Percentiles rank a stretch among this genome's conserved stretches.
These are phyloP conservation scores for Suhomyces ambrosiae DNA, from an alignment of 1,139 yeast genomes.

Conservation along the genomic window DNA sequence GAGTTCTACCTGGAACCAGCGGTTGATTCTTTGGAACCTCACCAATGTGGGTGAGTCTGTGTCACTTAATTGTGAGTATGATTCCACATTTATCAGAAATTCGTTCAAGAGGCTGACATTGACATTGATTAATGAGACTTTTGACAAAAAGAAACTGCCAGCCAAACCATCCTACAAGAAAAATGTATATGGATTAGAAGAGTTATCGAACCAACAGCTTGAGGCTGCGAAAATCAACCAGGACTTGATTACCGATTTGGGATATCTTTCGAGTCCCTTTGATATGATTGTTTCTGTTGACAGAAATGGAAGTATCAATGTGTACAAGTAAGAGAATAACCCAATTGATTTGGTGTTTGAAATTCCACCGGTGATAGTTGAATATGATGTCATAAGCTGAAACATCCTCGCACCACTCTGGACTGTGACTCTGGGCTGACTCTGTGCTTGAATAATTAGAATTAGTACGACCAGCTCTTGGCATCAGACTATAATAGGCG, in stretches of 20 bases:
- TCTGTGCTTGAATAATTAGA: no score
- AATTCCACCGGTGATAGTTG: no score
- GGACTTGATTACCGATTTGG: conserved; percentile 55
- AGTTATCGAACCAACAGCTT: conserved; percentile 12
- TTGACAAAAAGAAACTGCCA: conserved; percentile 7
- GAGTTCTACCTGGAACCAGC: conserved; percentile 31
- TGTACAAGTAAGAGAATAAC: conserved; percentile 52
- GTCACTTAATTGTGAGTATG: conserved; percentile 18
- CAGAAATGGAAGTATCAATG: conserved; percentile 60
- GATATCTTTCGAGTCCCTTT: conserved; percentile 50
- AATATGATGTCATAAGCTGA: neutral
- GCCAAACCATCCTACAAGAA: conserved; percentile 10
- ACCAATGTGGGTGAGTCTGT: conserved; percentile 28
- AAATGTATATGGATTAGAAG: conserved; percentile 10
- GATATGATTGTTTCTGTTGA: conserved; percentile 67
- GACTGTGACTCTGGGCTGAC: no score
- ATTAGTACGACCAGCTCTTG: no score
- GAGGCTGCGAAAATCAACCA: conserved; percentile 30
- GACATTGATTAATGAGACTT: conserved; percentile 16
- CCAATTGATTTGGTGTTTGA: no score
- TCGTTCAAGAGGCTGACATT: conserved; percentile 12
- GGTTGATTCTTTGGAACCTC: conserved; percentile 39
- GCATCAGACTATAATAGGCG: no score
- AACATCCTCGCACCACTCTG: no score
- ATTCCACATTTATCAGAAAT: conserved; percentile 15